Base-by-base conservation (phyloP, 306 rosid genomes). In the Sechiopsis laciniata region DNA sequence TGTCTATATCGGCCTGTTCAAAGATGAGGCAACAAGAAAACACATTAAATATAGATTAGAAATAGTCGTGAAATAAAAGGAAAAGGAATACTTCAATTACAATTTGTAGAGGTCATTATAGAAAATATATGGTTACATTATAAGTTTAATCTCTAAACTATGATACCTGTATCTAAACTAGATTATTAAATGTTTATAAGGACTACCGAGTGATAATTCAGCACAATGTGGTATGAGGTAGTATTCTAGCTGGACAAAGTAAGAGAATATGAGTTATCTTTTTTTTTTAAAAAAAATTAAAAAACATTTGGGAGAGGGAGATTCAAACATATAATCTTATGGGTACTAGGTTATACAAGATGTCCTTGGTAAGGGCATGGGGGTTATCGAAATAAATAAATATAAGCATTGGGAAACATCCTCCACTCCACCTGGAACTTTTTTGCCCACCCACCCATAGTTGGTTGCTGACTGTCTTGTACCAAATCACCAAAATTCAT, bases 1-100 rank as follows among this genome's bases (percentile, higher is more conserved):
- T 85, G 87, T 91, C 96, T 71, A 91, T 86, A 78, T 91, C 97
- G 76, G 97, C 97, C 97, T 91, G 83, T 74, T 78, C 60, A 78
- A 59, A 69, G 71, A 59, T 42, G 24, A 24, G 45, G 15, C 32
- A 32, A 15, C 24, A 56, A 58, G 16, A 48, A 42, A 57, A 57
- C 8, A 6, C 77, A 74, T 15, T 15, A 24, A 16, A 74, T 19
- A 37, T 55, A 55, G 20, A 66, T 66, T 19, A 66, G 35, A 14
- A 17, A 66, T 45, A 15, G 6, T 45, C 4, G 3, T 45, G 42
- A 37, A 32, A 66, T 17, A 35, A 35, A 7, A 40, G 1, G 1
- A 40, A 40, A 40, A 40, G 6, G 1, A 6, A 9, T 42, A 9
- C 11, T 1, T 42, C 48, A 42, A 42, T 42, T 42, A 42, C 2